These are phyloP conservation scores for Domatiomyces globalis DNA, from an alignment of 2,329 filamentous ascomycete genomes.

Conservation along the genomic window DNA sequence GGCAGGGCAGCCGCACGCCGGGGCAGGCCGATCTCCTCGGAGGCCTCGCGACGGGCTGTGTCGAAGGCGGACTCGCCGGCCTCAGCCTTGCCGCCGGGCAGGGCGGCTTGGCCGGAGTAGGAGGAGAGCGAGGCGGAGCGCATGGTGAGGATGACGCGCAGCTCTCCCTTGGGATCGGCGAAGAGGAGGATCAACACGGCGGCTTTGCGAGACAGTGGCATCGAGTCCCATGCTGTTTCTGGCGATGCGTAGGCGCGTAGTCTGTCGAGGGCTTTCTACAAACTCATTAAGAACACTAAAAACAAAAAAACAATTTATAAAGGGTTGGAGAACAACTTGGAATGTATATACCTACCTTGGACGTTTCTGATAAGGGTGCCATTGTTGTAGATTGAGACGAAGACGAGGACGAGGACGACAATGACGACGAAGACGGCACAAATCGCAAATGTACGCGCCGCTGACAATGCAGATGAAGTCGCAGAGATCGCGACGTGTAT, in stretches of 20 bases:
- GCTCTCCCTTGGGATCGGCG: conserved; percentile 64
- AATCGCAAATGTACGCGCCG: not conserved
- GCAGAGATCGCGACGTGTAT: not conserved
- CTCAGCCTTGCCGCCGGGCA: conserved; percentile 61
- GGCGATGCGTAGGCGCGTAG: conserved; percentile 43
- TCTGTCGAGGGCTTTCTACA: conserved; percentile 39
- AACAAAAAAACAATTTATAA: conserved; percentile 1
- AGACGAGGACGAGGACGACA: too few species aligned
- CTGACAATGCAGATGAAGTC: not conserved
- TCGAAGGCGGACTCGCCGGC: conserved; percentile 48
- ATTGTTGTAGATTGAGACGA: not conserved
- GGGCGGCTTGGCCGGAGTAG: conserved; percentile 71
- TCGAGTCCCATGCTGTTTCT: conserved; percentile 41
- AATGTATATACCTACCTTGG: conserved; percentile 1
- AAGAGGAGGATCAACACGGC: conserved; percentile 82
- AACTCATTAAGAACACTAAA: conserved; percentile 10
- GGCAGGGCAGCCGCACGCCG: conserved; percentile 47
- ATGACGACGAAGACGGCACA: too few species aligned
- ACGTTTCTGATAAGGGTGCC: conserved; percentile 4
- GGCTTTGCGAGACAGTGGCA: conserved; percentile 53
- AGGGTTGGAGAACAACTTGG: not conserved
- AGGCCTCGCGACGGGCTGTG: conserved; percentile 78
- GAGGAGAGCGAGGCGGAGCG: conserved; percentile 44
- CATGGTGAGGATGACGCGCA: conserved; percentile 53
- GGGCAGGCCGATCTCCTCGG: conserved; percentile 84